Base-by-base conservation (phyloP, 1,284 basidiomycete genomes). In the Papiliotrema flavescens region DNA sequence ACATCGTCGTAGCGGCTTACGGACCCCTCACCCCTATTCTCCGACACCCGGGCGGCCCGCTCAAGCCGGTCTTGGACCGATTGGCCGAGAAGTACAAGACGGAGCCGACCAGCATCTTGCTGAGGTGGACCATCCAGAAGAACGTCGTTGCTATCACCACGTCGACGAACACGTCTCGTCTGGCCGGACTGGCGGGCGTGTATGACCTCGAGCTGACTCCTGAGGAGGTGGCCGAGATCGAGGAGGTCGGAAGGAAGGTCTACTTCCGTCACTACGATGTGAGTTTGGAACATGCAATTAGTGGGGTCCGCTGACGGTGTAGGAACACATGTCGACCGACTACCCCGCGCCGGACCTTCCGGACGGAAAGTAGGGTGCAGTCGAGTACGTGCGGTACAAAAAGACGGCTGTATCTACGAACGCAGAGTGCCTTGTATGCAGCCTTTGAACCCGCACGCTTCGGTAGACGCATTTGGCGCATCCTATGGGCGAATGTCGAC, bases 81-180 rank as follows among this genome's bases (percentile, higher is more conserved):
- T 81, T 87, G 57, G 80, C 51, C 28, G 57, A 39, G 11, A 69
- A 75, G 39, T 72, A 80, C 8, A 81, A 86, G 26, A 81, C 83
- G 24, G 65, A 76, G 11, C 78, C 80, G 1, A 81, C 84, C 55
- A 81, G 85, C 9, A 74, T 88, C 43, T 71, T 80, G 23, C 83
- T 85, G 61, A 32, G 28, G 11, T 88, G 85, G 85, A 65, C 83
- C 15, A 62, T 82, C 42, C 80, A 82, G 49, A 83, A 82, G 65
- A 80, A 78, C 34, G 76, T 81, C n/a, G 63, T 74, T 17, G 80
- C 83, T 34, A 81, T 90, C 60, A 88, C 87, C 81, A 86, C 87
- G 4, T 82, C 83, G 14, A 79, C 80, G 14, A 89, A 88, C 69
- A 78, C 75, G 22, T 80, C 79, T 44, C 82, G 85, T 43, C 79